Evolutionary conservation across 2,329 filamentous ascomycete genomes (phyloP).

Genomic region (Penicillium paneum): DNA sequence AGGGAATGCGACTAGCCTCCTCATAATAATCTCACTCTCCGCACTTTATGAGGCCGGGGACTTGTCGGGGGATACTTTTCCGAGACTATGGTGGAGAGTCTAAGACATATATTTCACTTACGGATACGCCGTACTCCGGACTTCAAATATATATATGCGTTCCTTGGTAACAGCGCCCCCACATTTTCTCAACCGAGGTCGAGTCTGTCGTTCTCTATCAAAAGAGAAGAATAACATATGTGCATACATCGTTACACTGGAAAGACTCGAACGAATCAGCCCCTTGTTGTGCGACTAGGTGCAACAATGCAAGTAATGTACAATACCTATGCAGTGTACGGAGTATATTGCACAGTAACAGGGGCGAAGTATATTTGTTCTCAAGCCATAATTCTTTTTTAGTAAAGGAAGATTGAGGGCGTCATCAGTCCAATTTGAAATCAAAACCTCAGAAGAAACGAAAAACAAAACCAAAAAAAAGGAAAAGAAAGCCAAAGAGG

Average conservation of each 20-base stretch:
- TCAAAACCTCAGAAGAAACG: background rate
- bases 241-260: too few species aligned
- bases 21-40: background rate
- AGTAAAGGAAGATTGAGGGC: background rate
- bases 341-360: background rate
- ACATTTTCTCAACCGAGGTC: background rate
- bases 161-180: constrained; percentile 5
- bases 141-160: background rate
- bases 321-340: background rate
- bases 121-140: background rate
- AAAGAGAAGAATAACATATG: too few species aligned
- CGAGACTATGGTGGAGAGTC: background rate
- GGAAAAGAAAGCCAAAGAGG: background rate
- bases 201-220: background rate
- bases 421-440: constrained; percentile 6
- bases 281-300: background rate
- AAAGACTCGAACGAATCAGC: too few species aligned
- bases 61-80: background rate
- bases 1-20: background rate
- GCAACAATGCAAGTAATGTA: background rate
- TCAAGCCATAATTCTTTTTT: background rate
- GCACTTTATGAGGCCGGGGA: background rate
- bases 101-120: constrained; percentile 4
- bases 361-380: background rate
- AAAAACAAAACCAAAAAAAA: background rate